A percentile compares a stretch with the other conserved stretches of the same genome.
Conservation (phyloP, 129 eudicot genomes). For the Ambrosia trifida region DNA sequence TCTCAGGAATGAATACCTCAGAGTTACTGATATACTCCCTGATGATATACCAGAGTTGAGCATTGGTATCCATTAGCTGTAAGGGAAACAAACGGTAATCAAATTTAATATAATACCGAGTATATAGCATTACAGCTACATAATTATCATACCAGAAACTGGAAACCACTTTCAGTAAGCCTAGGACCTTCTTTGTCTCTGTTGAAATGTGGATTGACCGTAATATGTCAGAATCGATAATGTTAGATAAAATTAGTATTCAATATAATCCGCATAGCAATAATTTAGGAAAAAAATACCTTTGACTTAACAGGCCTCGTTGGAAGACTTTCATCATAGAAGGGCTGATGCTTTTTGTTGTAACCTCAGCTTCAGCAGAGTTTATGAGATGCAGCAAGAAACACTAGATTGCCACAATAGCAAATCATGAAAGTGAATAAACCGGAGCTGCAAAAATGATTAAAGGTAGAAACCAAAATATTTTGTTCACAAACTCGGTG, state of each 20-base stretch:
- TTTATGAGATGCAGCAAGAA: slow-evolving; percentile 96
- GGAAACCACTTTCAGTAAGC: slow-evolving; percentile 91
- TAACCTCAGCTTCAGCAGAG: slow-evolving; percentile 74
- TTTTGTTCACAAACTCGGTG: slow-evolving; percentile 25
- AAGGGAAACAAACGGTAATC: slow-evolving; percentile 27
- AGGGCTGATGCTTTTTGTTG: slow-evolving; percentile 72
- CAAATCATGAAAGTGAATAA: slow-evolving; percentile 41
- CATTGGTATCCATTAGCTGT: slow-evolving; percentile 97
- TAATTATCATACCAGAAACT: slow-evolving; percentile 70
- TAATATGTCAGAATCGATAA: slow-evolving; percentile 3
- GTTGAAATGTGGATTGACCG: slow-evolving; percentile 16
- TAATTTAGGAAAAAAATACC: slow-evolving; percentile 36
- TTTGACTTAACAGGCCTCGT: slow-evolving; percentile 84
- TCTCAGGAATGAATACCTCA: slow-evolving; percentile 54
- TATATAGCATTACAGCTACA: background rate
- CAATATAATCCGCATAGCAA: slow-evolving; percentile 12
- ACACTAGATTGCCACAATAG: slow-evolving; percentile 60
- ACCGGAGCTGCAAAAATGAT: slow-evolving; percentile 36
- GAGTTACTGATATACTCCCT: slow-evolving; percentile 87
- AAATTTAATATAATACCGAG: slow-evolving; percentile 18
- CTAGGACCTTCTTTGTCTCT: slow-evolving; percentile 88
- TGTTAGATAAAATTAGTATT: slow-evolving; percentile 1
- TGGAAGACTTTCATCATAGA: slow-evolving; percentile 97
- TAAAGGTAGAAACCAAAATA: slow-evolving; percentile 25
- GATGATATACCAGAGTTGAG: slow-evolving; percentile 96